These are phyloP conservation scores for Myxozyma mucilagina DNA, from an alignment of 805 yeast species.

Conservation along the genomic window DNA sequence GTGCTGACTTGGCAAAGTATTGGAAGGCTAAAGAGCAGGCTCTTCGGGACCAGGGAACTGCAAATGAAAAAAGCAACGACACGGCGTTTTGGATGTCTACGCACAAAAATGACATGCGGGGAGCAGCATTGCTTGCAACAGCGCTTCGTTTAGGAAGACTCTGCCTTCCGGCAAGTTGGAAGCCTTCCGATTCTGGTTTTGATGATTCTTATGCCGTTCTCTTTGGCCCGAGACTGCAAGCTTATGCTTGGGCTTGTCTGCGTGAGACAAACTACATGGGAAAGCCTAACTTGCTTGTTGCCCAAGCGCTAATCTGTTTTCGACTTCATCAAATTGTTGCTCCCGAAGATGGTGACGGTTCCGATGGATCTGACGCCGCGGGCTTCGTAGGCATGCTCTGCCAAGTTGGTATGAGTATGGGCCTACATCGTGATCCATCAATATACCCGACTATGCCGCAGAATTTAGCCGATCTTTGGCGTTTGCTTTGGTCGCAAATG, in stretches of 20 bases:
- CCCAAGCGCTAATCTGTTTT: constrained; percentile 30
- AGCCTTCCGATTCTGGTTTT: constrained; percentile 26
- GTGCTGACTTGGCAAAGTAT: constrained; percentile 22
- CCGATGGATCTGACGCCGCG: constrained; percentile 32
- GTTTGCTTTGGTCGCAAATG: constrained; percentile 35
- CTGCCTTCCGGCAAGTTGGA: constrained; percentile 31
- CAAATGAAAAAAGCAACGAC: not conserved
- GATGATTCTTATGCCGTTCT: constrained; percentile 17
- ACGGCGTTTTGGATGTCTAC: constrained; percentile 17
- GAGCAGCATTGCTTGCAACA: constrained; percentile 26
- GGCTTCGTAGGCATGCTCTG: constrained; percentile 32
- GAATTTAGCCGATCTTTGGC: constrained; percentile 29
- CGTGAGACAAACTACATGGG: constrained; percentile 29
- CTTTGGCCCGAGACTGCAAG: constrained; percentile 18
- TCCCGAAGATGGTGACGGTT: constrained; percentile 35
- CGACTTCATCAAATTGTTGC: constrained; percentile 33
- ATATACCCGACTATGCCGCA: constrained; percentile 27
- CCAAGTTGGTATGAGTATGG: constrained; percentile 35
- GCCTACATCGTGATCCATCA: constrained; percentile 38
- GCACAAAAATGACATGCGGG: constrained; percentile 28
- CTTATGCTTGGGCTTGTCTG: constrained; percentile 19
- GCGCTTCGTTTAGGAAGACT: constrained; percentile 32
- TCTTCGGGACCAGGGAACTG: not conserved
- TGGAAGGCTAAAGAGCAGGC: constrained; percentile 25
- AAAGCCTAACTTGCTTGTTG: constrained; percentile 23